Percentiles rank a stretch among this genome's conserved stretches.
phyloP scores from a whole-genome alignment of 2,329 filamentous ascomycete genomes.

The Epichloe sp. region DNA sequence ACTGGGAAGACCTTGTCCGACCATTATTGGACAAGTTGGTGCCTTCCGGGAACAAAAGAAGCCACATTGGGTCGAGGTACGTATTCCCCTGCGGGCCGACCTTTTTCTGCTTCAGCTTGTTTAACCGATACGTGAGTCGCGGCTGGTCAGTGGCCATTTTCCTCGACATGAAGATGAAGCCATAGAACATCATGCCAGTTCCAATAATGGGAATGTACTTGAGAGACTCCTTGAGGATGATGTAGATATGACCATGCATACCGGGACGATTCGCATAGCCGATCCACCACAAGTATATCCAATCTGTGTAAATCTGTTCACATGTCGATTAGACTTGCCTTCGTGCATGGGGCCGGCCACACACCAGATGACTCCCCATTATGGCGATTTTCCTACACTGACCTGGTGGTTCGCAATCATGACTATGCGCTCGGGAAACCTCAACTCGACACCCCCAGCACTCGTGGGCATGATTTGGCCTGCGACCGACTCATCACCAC shows the following conservation, averaged over 20 bases:
- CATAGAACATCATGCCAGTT: constrained; percentile 71
- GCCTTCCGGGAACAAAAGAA: constrained; percentile 77
- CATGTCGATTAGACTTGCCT: neutral
- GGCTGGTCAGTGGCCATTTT: constrained; percentile 74
- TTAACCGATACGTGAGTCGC: constrained; percentile 60
- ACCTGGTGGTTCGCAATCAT: constrained; percentile 81
- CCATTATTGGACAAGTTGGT: constrained; percentile 67
- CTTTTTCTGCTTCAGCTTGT: constrained; percentile 50
- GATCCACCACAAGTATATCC: constrained; percentile 89
- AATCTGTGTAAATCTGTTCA: constrained; percentile 66
- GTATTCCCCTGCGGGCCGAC: constrained; percentile 38
- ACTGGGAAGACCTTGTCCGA: constrained; percentile 54
- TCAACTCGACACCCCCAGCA: constrained; percentile 63
- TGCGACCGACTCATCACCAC: constrained; percentile 67
- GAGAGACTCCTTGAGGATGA: constrained; percentile 79
- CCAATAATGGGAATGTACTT: constrained; percentile 71
- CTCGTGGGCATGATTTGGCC: constrained; percentile 57
- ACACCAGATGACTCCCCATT: constrained; percentile 10
- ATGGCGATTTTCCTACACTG: constrained; percentile 6
- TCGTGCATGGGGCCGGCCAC: neutral
- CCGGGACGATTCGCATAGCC: constrained; percentile 64
- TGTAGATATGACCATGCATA: constrained; percentile 79
- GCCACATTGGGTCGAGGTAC: constrained; percentile 73
- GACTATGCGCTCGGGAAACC: constrained; percentile 69
- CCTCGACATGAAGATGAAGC: constrained; percentile 84